Conservation (phyloP, 1,139 yeast species). For the Tardiomyces depauwii region DNA sequence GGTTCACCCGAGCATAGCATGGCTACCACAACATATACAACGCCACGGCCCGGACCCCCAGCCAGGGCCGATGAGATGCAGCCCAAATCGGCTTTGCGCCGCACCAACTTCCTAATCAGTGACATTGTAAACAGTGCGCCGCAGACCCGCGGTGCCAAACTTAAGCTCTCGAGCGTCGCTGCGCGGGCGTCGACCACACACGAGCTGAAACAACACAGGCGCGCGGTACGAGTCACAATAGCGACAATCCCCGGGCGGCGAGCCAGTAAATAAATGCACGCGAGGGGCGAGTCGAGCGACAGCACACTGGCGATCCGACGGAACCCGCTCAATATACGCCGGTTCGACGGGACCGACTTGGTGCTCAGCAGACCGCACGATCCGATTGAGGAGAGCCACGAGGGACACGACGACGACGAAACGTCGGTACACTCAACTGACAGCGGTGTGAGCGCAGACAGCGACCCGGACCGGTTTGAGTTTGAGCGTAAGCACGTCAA, state of each 20-base stretch:
- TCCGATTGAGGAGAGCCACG: neutral
- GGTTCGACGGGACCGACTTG: conserved; percentile 23
- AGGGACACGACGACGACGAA: neutral
- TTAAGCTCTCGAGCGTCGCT: too few relatives aligned
- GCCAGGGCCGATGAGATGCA: too few relatives aligned
- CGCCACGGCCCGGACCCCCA: too few relatives aligned
- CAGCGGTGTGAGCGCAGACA: neutral
- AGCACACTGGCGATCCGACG: conserved; percentile 12
- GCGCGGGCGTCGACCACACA: too few relatives aligned
- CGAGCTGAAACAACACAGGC: too few relatives aligned
- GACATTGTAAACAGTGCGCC: too few relatives aligned
- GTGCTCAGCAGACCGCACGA: conserved; percentile 5
- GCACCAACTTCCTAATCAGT: too few relatives aligned
- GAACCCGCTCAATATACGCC: conserved; percentile 17
- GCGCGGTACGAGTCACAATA: too few relatives aligned
- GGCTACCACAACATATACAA: too few relatives aligned
- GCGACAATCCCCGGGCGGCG: neutral
- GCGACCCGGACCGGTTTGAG: neutral
- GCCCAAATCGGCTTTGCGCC: too few relatives aligned
- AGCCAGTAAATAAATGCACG: conserved; percentile 7
- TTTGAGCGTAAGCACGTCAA: neutral
- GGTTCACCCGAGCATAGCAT: too few relatives aligned
- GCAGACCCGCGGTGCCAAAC: too few relatives aligned
- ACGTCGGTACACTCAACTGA: neutral
- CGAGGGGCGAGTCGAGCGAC: conserved; percentile 14